Base-by-base conservation (phyloP, 371 early-diverging fungal species). In the Syncephalis fuscata region DNA sequence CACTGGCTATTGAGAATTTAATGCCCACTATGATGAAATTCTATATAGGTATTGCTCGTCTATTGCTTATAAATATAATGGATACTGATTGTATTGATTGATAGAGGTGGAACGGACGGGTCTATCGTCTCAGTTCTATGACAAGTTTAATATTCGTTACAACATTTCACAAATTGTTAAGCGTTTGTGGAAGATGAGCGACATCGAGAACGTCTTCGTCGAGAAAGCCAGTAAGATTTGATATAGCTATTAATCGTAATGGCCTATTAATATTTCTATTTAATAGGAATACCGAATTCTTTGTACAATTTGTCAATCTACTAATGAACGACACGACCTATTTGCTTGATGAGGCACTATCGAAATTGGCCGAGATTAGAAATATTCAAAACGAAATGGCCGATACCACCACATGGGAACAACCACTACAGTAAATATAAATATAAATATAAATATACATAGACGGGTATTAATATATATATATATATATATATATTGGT, bases 81-180 rank as follows among this genome's bases (percentile, higher is more conserved):
- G 10, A 53, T 7, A 21, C 26, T 0, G 40, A 20, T 37, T 15
- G 17, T 50, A 53, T 50, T 19, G 27, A 32, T 32, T 4, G 4
- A 7, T 50, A 62, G 92, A 94, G 54, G 89, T 92, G 14, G 98
- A 97, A 60, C 84, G 88, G 38, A 93, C 95, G 0, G 98, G 96
- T 10, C 70, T 80, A 8, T 75, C 76, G 50, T 80, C 85, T 0
- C 92, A 92, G 55, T 97, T 97, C 60, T 96, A 93, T 56, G 98
- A 97, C 63, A 97, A 97, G 64, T 94, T 95, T 69, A 92, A 85
- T 58, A 88, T 91, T 52, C 82, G 98, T 25, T 94, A 94, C 69
- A 81, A 94, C 50, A 91, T 95, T 46, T 82, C 88, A n/a, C 86
- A 90, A 56, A 78, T 92, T 10, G 73, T 95, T 62, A 86, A 91